A percentile compares a stretch with the other conserved stretches of the same genome.
These are phyloP conservation scores for Saccharomyces pastorianus DNA, from an alignment of 1,139 yeast genomes.

Conservation along the genomic window DNA sequence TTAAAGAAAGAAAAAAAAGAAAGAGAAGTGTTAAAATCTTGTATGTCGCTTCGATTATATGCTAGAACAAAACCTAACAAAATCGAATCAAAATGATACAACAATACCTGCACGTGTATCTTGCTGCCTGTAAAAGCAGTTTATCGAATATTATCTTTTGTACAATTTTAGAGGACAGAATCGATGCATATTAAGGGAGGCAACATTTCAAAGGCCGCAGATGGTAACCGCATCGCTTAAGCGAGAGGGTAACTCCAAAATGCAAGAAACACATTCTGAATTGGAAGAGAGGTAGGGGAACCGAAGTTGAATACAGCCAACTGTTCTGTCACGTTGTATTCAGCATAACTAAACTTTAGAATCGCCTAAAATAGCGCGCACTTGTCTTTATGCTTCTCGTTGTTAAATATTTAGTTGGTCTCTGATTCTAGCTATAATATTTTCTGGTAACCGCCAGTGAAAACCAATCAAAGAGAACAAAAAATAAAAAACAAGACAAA, in stretches of 20 bases:
- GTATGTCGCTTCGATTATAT: not conserved
- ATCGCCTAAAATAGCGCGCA: no score
- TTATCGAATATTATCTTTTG: not conserved
- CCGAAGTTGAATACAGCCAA: no score
- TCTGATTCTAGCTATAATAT: no score
- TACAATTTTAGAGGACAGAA: not conserved
- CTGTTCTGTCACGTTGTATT: no score
- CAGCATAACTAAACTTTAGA: no score
- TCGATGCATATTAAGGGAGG: constrained; percentile 1
- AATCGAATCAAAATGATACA: not conserved
- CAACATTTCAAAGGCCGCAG: not conserved
- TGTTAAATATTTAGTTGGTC: no score
- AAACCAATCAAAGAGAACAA: no score
- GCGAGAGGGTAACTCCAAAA: no score
- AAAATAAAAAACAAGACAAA: no score
- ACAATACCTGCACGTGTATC: not conserved
- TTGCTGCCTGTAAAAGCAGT: not conserved
- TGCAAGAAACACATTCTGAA: not conserved
- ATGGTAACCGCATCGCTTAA: not conserved
- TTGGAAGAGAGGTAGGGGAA: no score
- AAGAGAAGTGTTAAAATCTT: not conserved
- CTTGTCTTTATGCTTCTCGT: no score
- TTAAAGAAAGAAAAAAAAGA: not conserved
- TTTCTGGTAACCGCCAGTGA: no score
- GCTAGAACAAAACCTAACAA: not conserved